A percentile compares a stretch with the other conserved stretches of the same genome.
Evolutionary conservation across 495 filamentous ascomycete species (phyloP).

Genomic region (Evernia prunastri): DNA sequence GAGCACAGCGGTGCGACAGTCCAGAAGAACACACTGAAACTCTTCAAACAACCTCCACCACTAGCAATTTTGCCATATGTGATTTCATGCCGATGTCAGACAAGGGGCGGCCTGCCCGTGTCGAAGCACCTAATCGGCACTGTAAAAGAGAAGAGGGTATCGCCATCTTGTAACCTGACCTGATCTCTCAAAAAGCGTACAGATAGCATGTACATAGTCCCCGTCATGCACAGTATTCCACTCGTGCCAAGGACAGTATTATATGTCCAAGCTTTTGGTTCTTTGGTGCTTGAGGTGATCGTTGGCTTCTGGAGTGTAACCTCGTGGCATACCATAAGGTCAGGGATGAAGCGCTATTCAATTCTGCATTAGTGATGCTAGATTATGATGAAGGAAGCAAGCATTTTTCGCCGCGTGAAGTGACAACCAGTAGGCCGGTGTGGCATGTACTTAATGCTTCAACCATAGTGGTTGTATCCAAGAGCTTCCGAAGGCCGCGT

Average conservation of each 20-base stretch:
- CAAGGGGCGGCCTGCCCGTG: not conserved
- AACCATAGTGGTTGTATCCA: too few relatives aligned
- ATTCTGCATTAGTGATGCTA: not conserved
- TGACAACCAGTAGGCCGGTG: not conserved
- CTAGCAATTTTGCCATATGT: not conserved
- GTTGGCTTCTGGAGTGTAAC: not conserved
- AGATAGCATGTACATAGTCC: not conserved
- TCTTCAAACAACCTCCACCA: not conserved
- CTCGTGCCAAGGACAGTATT: not conserved
- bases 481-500: too few relatives aligned
- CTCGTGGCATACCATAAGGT: too few relatives aligned
- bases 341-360: not conserved
- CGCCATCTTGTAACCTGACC: not conserved
- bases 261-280: not conserved
- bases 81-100: not conserved
- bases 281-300: not conserved
- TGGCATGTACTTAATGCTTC: not conserved
- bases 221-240: not conserved
- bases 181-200: not conserved
- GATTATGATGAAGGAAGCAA: not conserved
- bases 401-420: not conserved
- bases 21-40: not conserved
- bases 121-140: not conserved
- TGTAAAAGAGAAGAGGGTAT: not conserved
- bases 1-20: not conserved